These are phyloP conservation scores for Cordyceps javanica DNA, from an alignment of 2,329 filamentous ascomycete genomes.

Conservation along the genomic window DNA sequence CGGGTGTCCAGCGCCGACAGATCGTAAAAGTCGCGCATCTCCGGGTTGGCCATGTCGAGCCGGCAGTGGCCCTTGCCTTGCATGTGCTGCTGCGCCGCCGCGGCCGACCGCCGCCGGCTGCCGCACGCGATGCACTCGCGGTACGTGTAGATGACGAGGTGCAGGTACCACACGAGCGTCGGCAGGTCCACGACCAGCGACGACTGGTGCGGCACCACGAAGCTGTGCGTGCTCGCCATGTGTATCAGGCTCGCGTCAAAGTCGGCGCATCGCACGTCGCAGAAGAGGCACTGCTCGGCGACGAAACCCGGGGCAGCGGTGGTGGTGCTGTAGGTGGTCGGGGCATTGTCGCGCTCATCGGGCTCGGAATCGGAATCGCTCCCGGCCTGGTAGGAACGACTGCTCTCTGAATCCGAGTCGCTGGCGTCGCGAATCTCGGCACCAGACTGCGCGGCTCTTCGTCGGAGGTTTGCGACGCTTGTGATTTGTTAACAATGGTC, in stretches of 20 bases:
- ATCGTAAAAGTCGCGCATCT: slow-evolving; percentile 32
- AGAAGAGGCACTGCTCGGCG: slow-evolving; percentile 34
- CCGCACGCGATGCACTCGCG: slow-evolving; percentile 44
- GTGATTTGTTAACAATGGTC: neutral
- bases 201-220: slow-evolving; percentile 34
- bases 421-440: slow-evolving; percentile 2
- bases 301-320: slow-evolving; percentile 17
- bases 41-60: slow-evolving; percentile 25
- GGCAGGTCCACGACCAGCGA: slow-evolving; percentile 37
- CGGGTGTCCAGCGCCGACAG: slow-evolving; percentile 13
- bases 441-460: slow-evolving; percentile 7
- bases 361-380: neutral
- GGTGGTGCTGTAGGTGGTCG: too few relatives aligned
- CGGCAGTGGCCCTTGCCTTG: slow-evolving; percentile 37
- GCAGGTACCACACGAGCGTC: slow-evolving; percentile 39
- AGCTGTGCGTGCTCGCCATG: slow-evolving; percentile 41
- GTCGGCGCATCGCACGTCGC: slow-evolving; percentile 21
- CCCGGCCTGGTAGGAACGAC: neutral
- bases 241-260: slow-evolving; percentile 34
- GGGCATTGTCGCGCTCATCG: too few relatives aligned
- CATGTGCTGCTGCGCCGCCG: slow-evolving; percentile 44
- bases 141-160: slow-evolving; percentile 39
- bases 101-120: slow-evolving; percentile 30
- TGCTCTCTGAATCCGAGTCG: slow-evolving; percentile 4
- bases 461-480: slow-evolving; percentile 10